Conservation (phyloP, 2,329 filamentous ascomycete species). For the Aspergillus glaucus region DNA sequence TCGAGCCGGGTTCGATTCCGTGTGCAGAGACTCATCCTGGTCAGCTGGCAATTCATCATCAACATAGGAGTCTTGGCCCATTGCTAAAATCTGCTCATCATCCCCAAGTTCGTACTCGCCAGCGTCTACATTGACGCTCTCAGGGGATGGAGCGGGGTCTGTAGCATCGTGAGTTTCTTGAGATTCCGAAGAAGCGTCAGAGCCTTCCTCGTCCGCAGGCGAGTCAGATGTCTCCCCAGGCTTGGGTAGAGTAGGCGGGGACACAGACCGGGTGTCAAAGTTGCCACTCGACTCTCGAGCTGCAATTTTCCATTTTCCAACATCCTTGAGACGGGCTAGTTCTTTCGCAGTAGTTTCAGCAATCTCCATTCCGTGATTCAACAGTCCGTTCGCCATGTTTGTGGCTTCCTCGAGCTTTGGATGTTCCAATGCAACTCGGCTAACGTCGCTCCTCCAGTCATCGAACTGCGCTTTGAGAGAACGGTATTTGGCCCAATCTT, state of each 20-base stretch:
- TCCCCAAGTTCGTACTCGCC: slow-evolving; percentile 1
- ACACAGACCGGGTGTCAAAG: slow-evolving; percentile 59
- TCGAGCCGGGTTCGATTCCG: slow-evolving; percentile 7
- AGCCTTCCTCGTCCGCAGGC: slow-evolving; percentile 3
- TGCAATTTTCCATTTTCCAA: slow-evolving; percentile 75
- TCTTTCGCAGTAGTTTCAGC: slow-evolving; percentile 76
- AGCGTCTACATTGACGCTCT: background rate
- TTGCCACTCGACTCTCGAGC: slow-evolving; percentile 69
- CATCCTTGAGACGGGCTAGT: slow-evolving; percentile 71
- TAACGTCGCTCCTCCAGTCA: slow-evolving; percentile 77
- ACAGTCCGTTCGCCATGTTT: slow-evolving; percentile 60
- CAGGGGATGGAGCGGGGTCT: background rate
- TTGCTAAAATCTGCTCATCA: background rate
- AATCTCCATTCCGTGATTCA: slow-evolving; percentile 72
- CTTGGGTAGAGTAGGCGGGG: slow-evolving; percentile 28
- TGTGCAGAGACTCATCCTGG: slow-evolving; percentile 10
- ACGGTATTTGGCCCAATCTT: slow-evolving; percentile 95
- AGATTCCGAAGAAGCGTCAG: slow-evolving; percentile 1
- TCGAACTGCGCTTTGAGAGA: slow-evolving; percentile 75
- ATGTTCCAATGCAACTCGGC: slow-evolving; percentile 67
- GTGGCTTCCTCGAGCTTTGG: slow-evolving; percentile 63
- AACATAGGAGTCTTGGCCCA: background rate
- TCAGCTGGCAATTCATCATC: slow-evolving; percentile 16
- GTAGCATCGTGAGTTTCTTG: slow-evolving; percentile 2
- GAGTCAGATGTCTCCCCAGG: slow-evolving; percentile 10